phyloP scores from a whole-genome alignment of 1,284 basidiomycete species.

The Limonomyces culmigenus region DNA sequence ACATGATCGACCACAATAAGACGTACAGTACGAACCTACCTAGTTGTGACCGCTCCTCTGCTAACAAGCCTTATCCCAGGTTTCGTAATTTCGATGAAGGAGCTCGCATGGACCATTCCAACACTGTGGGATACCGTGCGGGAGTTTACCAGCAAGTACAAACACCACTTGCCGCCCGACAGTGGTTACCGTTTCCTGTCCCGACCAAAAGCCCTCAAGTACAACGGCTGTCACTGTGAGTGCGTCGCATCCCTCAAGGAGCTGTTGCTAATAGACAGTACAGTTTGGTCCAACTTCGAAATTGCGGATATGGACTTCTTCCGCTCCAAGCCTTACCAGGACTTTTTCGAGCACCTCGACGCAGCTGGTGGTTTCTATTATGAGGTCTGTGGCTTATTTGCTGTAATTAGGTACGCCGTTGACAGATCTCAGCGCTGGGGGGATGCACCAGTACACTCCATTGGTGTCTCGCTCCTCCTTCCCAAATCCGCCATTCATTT shows the following conservation, averaged over 20 bases:
- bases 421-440: constrained; percentile 32
- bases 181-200: constrained; percentile 53
- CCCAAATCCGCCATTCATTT: constrained; percentile 49
- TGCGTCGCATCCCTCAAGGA: constrained; percentile 2
- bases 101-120: constrained; percentile 49
- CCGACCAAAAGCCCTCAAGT: constrained; percentile 40
- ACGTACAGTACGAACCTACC: constrained; percentile 20
- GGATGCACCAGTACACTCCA: constrained; percentile 69
- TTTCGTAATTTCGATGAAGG: constrained; percentile 50
- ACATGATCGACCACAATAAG: constrained; percentile 39
- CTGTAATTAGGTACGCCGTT: constrained; percentile 1
- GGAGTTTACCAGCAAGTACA: constrained; percentile 46
- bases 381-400: constrained; percentile 23
- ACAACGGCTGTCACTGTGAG: constrained; percentile 59
- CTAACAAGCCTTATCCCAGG: constrained; percentile 12
- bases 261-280: constrained; percentile 42
- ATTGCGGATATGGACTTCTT: constrained; percentile 46
- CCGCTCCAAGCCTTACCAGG: constrained; percentile 43
- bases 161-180: constrained; percentile 35
- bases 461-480: constrained; percentile 51
- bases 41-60: too few relatives aligned
- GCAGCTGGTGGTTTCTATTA: constrained; percentile 63
- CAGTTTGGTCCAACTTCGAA: constrained; percentile 69
- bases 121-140: constrained; percentile 43
- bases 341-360: constrained; percentile 64